These are phyloP conservation scores for Salvia hispanica DNA, from an alignment of 257 asterid genomes.

Conservation along the genomic window DNA sequence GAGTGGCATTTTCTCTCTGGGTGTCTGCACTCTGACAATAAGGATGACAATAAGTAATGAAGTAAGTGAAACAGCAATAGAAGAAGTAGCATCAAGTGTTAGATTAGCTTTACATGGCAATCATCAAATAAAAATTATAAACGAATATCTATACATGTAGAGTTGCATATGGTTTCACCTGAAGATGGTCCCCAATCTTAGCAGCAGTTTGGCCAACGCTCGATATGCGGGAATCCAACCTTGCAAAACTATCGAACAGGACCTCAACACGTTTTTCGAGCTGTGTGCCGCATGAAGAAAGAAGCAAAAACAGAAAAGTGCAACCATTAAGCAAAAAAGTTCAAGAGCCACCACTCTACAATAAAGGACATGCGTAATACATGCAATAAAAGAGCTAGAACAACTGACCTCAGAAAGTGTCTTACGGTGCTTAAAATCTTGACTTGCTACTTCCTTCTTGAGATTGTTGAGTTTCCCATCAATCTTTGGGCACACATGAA, in stretches of 20 bases:
- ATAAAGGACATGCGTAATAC: constrained; percentile 1
- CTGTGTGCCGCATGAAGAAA: constrained; percentile 47
- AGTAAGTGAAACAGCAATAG: constrained; percentile 23
- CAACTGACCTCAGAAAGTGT: constrained; percentile 85
- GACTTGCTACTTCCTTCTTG: constrained; percentile 80
- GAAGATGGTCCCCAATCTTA: constrained; percentile 97
- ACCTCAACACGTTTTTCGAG: constrained; percentile 97
- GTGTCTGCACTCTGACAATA: constrained; percentile 90
- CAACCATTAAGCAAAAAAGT: constrained; percentile 5
- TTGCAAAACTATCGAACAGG: constrained; percentile 87
- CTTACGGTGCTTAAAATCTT: constrained; percentile 89
- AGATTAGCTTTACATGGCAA: constrained; percentile 20
- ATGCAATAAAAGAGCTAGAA: constrained; percentile 6
- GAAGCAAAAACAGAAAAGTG: constrained; percentile 4
- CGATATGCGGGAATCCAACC: constrained; percentile 95
- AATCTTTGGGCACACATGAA: constrained; percentile 50
- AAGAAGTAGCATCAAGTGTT: not conserved
- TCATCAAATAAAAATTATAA: constrained; percentile 1
- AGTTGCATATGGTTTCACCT: constrained; percentile 50
- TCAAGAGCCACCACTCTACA: not conserved
- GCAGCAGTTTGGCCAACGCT: constrained; percentile 99
- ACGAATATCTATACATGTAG: constrained; percentile 6
- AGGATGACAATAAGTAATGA: constrained; percentile 20
- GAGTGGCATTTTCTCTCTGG: constrained; percentile 97
- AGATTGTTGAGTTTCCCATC: constrained; percentile 84